phyloP scores from a whole-genome alignment of 169 alveolate species.

The Plasmodium reichenowi region DNA sequence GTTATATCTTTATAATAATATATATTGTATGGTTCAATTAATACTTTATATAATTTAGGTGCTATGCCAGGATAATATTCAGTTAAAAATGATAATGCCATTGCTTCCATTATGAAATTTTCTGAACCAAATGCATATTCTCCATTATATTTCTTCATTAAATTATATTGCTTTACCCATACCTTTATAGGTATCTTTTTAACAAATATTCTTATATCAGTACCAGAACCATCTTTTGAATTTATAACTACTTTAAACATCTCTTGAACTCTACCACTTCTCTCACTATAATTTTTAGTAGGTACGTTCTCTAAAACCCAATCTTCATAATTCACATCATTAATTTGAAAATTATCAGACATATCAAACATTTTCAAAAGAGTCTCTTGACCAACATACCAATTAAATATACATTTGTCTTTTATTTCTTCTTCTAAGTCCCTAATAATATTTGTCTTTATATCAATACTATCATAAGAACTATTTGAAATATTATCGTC shows the following conservation, averaged over 20 bases:
- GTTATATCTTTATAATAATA: neutral
- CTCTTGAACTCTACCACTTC: slow-evolving; percentile 81
- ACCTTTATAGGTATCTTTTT: slow-evolving; percentile 83
- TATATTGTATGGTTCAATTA: slow-evolving; percentile 71
- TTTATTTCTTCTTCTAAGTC: neutral
- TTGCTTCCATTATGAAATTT: slow-evolving; percentile 87
- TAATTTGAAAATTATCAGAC: slow-evolving; percentile 40
- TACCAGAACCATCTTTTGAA: slow-evolving; percentile 23
- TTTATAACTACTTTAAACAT: slow-evolving; percentile 74
- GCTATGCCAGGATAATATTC: slow-evolving; percentile 77
- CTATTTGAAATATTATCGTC: too few relatives aligned
- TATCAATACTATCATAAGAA: too few relatives aligned
- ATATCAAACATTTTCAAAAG: slow-evolving; percentile 27
- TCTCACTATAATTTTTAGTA: slow-evolving; percentile 77
- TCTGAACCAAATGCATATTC: slow-evolving; percentile 86
- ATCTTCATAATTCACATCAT: slow-evolving; percentile 74
- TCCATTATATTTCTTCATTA: slow-evolving; percentile 82
- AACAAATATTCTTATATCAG: slow-evolving; percentile 73
- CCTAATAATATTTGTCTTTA: too few relatives aligned
- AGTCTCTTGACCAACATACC: slow-evolving; percentile 25
- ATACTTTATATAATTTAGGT: slow-evolving; percentile 81
- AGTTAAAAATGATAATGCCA: slow-evolving; percentile 81
- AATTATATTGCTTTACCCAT: slow-evolving; percentile 84
- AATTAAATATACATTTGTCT: neutral
- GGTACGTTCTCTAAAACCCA: slow-evolving; percentile 78